These are phyloP conservation scores for Pisolithus orientalis DNA, from an alignment of 768 basidiomycete genomes.

Conservation along the genomic window DNA sequence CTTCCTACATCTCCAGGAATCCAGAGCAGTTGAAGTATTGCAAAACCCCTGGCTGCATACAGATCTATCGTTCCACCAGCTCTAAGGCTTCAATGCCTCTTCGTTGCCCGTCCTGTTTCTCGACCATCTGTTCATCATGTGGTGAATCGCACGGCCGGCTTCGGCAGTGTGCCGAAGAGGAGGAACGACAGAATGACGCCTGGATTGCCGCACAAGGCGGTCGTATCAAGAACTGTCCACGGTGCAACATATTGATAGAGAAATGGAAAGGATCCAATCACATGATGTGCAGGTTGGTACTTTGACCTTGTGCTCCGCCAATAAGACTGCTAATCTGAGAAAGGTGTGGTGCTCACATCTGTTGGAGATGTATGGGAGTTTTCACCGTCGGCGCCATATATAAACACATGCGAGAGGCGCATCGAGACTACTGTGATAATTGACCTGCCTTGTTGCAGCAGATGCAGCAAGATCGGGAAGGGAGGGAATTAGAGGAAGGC, in stretches of 20 bases:
- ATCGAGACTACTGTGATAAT: neutral
- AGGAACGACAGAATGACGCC: slow-evolving; percentile 13
- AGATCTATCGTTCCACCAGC: slow-evolving; percentile 56
- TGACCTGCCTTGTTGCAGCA: neutral
- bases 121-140: slow-evolving; percentile 60
- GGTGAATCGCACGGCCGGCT: slow-evolving; percentile 53
- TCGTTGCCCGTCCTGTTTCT: slow-evolving; percentile 65
- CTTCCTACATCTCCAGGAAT: slow-evolving; percentile 17
- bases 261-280: slow-evolving; percentile 73
- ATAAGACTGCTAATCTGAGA: neutral
- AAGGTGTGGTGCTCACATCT: neutral
- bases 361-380: neutral
- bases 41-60: slow-evolving; percentile 71
- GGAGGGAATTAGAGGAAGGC: too few species aligned
- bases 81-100: slow-evolving; percentile 32
- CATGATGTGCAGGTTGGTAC: slow-evolving; percentile 49
- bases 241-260: slow-evolving; percentile 66
- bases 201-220: slow-evolving; percentile 53
- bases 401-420: neutral
- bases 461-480: neutral
- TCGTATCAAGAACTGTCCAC: slow-evolving; percentile 67
- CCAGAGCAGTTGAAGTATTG: slow-evolving; percentile 50
- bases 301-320: too few species aligned
- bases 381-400: neutral
- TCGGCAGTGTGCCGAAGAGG: slow-evolving; percentile 43